These are phyloP conservation scores for Clonostachys rhizophaga DNA, from an alignment of 2,329 filamentous ascomycete genomes.

Conservation along the genomic window DNA sequence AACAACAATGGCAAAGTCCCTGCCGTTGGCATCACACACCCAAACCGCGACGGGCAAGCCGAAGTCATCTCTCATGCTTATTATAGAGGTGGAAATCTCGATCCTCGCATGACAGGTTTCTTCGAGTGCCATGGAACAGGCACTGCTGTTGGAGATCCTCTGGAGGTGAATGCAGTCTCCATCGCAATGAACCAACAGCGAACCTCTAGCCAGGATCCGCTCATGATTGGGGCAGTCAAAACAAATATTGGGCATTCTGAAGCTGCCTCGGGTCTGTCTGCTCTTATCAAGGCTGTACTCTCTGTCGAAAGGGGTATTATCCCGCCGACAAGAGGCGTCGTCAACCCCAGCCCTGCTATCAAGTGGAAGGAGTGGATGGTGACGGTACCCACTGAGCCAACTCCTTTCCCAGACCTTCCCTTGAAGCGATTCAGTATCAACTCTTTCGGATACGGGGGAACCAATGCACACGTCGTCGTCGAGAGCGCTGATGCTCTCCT, in stretches of 20 bases:
- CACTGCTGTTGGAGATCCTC: slow-evolving; percentile 17
- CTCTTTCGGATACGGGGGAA: slow-evolving; percentile 34
- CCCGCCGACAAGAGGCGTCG: slow-evolving; percentile 15
- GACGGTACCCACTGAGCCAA: slow-evolving; percentile 4
- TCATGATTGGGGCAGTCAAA: slow-evolving; percentile 30
- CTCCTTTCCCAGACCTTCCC: slow-evolving; percentile 2
- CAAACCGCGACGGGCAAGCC: slow-evolving; percentile 35
- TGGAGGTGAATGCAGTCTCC: slow-evolving; percentile 22
- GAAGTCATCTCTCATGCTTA: slow-evolving; percentile 20
- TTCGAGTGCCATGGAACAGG: slow-evolving; percentile 22
- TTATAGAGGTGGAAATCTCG: slow-evolving; percentile 8
- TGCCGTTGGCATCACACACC: slow-evolving; percentile 45
- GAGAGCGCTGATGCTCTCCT: slow-evolving; percentile 5
- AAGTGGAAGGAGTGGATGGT: slow-evolving; percentile 7
- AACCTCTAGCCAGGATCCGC: slow-evolving; percentile 5
- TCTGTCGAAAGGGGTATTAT: slow-evolving; percentile 16
- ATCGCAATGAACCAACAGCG: not conserved
- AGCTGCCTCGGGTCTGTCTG: slow-evolving; percentile 15
- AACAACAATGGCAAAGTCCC: slow-evolving; percentile 40
- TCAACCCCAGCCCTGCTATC: slow-evolving; percentile 14
- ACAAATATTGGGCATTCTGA: slow-evolving; percentile 17
- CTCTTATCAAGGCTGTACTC: slow-evolving; percentile 16
- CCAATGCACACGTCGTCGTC: slow-evolving; percentile 34
- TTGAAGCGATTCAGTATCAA: slow-evolving; percentile 11
- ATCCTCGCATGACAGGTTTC: slow-evolving; percentile 18